Conservation (phyloP, 768 basidiomycete genomes). For the Phylloporus arenicola region DNA sequence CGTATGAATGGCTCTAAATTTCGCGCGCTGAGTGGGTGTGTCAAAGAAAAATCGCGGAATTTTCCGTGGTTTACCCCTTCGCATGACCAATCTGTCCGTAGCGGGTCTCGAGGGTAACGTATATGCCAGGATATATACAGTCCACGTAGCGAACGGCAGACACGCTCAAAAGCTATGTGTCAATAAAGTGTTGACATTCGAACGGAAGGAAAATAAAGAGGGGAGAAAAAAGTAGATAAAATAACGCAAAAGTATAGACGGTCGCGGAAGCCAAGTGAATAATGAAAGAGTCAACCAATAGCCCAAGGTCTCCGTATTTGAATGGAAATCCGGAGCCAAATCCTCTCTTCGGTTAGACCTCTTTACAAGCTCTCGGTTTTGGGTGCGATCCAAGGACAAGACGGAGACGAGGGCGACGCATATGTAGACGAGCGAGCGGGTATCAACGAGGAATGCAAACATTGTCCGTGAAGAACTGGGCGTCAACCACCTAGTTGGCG, state of each 20-base stretch:
- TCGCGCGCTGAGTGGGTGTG: no score
- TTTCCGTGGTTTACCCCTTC: no score
- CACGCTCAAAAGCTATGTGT: constrained; percentile 25
- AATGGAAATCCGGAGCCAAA: constrained; percentile 39
- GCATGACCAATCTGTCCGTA: no score
- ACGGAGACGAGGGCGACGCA: constrained; percentile 21
- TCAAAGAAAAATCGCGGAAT: no score
- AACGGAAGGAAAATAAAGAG: constrained; percentile 19
- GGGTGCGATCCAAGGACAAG: constrained; percentile 19
- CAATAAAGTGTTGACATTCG: constrained; percentile 23
- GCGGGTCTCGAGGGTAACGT: constrained; percentile 13
- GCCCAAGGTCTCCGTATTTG: constrained; percentile 34
- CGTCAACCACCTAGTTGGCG: constrained; percentile 15
- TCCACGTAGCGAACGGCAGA: constrained; percentile 12
- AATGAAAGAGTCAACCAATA: constrained; percentile 59
- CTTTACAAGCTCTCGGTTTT: constrained; percentile 32
- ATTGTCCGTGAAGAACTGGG: constrained; percentile 20
- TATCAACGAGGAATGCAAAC: constrained; percentile 29
- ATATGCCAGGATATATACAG: constrained; percentile 20
- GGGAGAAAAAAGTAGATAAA: constrained; percentile 27
- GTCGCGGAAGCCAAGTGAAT: constrained; percentile 38
- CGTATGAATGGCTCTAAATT: no score
- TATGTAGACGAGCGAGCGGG: constrained; percentile 22
- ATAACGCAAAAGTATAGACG: constrained; percentile 26
- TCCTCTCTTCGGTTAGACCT: constrained; percentile 37